These are phyloP conservation scores for Aegilops bicornis DNA, from an alignment of 176 grass and related monocot genomes.

Conservation along the genomic window DNA sequence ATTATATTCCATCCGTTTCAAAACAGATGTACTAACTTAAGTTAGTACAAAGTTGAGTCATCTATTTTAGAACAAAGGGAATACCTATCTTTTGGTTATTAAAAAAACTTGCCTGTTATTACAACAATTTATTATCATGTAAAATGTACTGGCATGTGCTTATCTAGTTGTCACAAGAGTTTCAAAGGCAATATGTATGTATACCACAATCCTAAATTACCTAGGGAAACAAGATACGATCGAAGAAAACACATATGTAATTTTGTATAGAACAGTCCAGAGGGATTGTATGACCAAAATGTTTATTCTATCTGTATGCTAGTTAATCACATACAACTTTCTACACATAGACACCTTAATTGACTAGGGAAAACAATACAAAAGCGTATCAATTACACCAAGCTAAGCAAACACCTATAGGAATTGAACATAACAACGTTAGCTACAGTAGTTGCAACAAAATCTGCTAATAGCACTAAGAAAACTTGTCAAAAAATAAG, in stretches of 20 bases:
- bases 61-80: too few species aligned
- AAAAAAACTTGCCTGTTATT: too few species aligned
- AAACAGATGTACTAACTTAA: too few species aligned
- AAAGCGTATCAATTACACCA: conserved; percentile 9
- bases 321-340: conserved; percentile 4
- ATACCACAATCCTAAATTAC: not conserved
- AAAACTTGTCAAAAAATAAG: conserved; percentile 10
- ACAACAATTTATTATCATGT: too few species aligned
- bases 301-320: conserved; percentile 15
- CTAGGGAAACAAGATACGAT: not conserved
- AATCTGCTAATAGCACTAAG: conserved; percentile 15
- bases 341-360: not conserved
- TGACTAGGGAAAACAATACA: not conserved
- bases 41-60: too few species aligned
- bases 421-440: conserved; percentile 11
- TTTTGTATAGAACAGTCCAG: not conserved
- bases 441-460: not conserved
- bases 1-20: too few species aligned
- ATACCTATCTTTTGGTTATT: too few species aligned
- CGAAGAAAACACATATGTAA: not conserved
- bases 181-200: not conserved
- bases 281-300: not conserved
- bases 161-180: too few species aligned
- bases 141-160: too few species aligned
- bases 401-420: conserved; percentile 2